Conservation (phyloP, 495 filamentous ascomycete species). For the Amorphotheca resinae region DNA sequence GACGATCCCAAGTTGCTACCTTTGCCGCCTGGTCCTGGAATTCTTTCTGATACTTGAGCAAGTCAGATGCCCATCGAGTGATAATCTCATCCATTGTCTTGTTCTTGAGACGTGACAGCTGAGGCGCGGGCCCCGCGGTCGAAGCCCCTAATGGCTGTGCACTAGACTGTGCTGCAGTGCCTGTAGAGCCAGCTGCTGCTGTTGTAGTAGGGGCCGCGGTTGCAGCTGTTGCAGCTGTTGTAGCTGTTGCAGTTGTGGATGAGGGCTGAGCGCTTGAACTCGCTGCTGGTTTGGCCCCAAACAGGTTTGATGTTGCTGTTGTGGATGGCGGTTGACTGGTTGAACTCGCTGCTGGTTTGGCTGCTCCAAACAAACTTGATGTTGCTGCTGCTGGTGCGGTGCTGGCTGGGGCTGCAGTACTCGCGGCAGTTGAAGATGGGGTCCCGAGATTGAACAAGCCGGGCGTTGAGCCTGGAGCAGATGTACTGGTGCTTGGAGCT, state of each 20-base stretch:
- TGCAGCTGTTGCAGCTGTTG: constrained; percentile 2
- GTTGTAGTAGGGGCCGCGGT: constrained; percentile 1
- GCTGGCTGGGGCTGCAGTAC: constrained; percentile 2
- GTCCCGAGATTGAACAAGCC: constrained; percentile 1
- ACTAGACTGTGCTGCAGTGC: constrained; percentile 1
- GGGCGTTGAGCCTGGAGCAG: constrained; percentile 9
- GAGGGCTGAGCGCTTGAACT: background rate
- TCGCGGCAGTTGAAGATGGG: constrained; percentile 1
- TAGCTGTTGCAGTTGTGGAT: constrained; percentile 1
- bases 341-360: background rate
- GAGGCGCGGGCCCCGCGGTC: constrained; percentile 64
- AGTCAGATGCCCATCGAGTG: constrained; percentile 90
- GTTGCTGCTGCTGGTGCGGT: constrained; percentile 2
- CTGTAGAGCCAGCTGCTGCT: background rate
- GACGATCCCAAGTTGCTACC: constrained; percentile 80
- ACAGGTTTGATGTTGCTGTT: background rate
- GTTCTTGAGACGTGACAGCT: constrained; percentile 82
- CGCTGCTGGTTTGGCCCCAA: background rate
- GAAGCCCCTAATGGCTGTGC: constrained; percentile 33
- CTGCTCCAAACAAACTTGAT: background rate
- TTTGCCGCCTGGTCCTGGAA: constrained; percentile 81
- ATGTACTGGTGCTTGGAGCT: constrained; percentile 9
- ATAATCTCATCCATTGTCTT: constrained; percentile 99
- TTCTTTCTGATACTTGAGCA: constrained; percentile 89
- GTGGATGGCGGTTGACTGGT: constrained; percentile 1